Evolutionary conservation across 495 filamentous ascomycete genomes (phyloP).

Genomic region (Daldinia bambusicola): DNA sequence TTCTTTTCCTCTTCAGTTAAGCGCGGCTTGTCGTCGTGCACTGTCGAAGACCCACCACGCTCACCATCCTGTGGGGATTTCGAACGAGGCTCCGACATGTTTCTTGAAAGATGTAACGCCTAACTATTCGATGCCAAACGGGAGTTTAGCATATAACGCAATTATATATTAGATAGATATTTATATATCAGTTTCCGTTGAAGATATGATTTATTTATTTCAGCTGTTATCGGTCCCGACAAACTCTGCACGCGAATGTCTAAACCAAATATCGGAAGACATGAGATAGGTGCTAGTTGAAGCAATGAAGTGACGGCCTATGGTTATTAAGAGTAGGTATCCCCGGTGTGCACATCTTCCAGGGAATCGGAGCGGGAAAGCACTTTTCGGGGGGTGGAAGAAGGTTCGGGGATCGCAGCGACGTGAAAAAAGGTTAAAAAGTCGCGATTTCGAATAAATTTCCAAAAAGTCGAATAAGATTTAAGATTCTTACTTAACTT

Average conservation of each 20-base stretch:
- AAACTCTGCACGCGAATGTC: slow-evolving; percentile 34
- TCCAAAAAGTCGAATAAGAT: slow-evolving; percentile 8
- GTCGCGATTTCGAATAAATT: slow-evolving; percentile 4
- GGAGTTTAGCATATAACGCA: background rate
- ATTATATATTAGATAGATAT: background rate
- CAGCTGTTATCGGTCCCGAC: slow-evolving; percentile 18
- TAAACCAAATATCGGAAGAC: slow-evolving; percentile 34
- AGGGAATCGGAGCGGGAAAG: slow-evolving; percentile 6
- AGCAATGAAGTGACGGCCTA: slow-evolving; percentile 21
- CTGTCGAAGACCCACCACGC: slow-evolving; percentile 18
- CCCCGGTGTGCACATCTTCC: slow-evolving; percentile 34
- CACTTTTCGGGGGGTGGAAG: background rate
- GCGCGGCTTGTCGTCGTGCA: slow-evolving; percentile 70
- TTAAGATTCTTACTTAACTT: background rate
- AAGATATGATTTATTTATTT: slow-evolving; percentile 2
- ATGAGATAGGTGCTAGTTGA: slow-evolving; percentile 37
- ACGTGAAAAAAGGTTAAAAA: background rate
- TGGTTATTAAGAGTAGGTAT: slow-evolving; percentile 28
- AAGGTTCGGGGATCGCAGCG: background rate
- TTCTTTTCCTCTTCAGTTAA: slow-evolving; percentile 90
- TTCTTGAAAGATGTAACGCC: slow-evolving; percentile 4
- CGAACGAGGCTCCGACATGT: slow-evolving; percentile 45
- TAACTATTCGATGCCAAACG: slow-evolving; percentile 1
- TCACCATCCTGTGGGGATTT: slow-evolving; percentile 47
- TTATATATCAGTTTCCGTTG: background rate